Conservation (phyloP, 2,329 filamentous ascomycete species). For the Penicillium oxalicum region DNA sequence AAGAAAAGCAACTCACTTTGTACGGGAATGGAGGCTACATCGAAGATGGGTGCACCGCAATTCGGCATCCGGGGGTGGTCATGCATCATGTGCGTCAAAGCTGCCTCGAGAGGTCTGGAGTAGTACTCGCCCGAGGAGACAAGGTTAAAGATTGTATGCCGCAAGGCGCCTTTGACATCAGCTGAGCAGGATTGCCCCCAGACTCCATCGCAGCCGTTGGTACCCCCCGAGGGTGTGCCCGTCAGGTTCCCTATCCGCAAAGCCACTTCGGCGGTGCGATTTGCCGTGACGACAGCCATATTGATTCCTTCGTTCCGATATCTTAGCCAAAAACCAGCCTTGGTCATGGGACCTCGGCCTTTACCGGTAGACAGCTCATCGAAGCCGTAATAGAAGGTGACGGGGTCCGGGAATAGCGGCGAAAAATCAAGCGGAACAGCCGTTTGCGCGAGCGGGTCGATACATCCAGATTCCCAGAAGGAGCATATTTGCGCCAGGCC, state of each 20-base stretch:
- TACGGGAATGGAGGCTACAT: slow-evolving; percentile 29
- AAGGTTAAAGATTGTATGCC: slow-evolving; percentile 24
- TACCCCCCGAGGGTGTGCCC: slow-evolving; percentile 28
- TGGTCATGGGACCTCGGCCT: slow-evolving; percentile 30
- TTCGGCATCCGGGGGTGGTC: slow-evolving; percentile 18
- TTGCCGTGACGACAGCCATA: slow-evolving; percentile 22
- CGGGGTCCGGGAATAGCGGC: slow-evolving; percentile 29
- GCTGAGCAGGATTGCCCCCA: slow-evolving; percentile 31
- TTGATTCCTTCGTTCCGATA: slow-evolving; percentile 27
- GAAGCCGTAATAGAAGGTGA: slow-evolving; percentile 33
- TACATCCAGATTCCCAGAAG: slow-evolving; percentile 31
- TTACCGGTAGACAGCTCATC: slow-evolving; percentile 29
- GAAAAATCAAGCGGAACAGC: slow-evolving; percentile 29
- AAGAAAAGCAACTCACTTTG: slow-evolving; percentile 21
- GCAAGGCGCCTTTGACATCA: slow-evolving; percentile 27
- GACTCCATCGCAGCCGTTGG: slow-evolving; percentile 36
- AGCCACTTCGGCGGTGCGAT: slow-evolving; percentile 34
- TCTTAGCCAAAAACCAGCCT: slow-evolving; percentile 33
- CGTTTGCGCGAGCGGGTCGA: slow-evolving; percentile 36
- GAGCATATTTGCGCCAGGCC: slow-evolving; percentile 29
- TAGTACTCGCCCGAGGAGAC: slow-evolving; percentile 24
- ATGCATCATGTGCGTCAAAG: slow-evolving; percentile 24
- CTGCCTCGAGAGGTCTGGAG: slow-evolving; percentile 25
- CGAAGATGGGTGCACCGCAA: slow-evolving; percentile 29
- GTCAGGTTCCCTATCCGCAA: slow-evolving; percentile 34